A percentile compares a stretch with the other conserved stretches of the same genome.
phyloP scores from a whole-genome alignment of 2,329 filamentous ascomycete genomes.

The Talaromyces funiculosus region DNA sequence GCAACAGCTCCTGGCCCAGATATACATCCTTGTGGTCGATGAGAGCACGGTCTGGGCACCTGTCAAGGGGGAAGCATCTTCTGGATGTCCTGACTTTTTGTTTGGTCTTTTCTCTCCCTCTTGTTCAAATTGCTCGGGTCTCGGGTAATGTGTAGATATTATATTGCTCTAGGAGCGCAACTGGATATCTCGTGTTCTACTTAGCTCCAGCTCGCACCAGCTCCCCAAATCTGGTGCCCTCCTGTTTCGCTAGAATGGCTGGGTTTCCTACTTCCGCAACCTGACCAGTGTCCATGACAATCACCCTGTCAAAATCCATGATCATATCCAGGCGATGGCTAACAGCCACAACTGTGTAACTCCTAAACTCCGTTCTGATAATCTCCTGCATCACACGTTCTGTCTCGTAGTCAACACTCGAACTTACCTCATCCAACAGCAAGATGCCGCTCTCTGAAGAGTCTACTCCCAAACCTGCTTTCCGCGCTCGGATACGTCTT shows the following conservation, averaged over 20 bases:
- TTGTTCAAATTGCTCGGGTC: no score
- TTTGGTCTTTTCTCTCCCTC: neutral
- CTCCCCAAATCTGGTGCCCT: constrained; percentile 1
- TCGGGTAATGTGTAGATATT: no score
- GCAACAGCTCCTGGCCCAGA: no score
- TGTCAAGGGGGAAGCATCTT: neutral
- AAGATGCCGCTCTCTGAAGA: neutral
- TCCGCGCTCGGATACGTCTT: neutral
- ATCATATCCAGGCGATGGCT: constrained; percentile 50
- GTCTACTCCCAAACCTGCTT: neutral
- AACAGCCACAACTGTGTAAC: constrained; percentile 55
- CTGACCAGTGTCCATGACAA: constrained; percentile 30
- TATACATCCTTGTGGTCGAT: neutral
- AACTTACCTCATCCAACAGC: constrained; percentile 5
- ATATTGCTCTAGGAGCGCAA: no score
- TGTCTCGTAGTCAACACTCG: constrained; percentile 52
- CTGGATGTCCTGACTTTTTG: neutral
- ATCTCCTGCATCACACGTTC: constrained; percentile 54
- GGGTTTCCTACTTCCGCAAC: constrained; percentile 33
- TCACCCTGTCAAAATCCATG: constrained; percentile 34
- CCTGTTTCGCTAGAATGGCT: constrained; percentile 1
- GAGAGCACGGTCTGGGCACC: neutral
- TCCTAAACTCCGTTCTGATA: constrained; percentile 48
- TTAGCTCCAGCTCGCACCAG: constrained; percentile 2
- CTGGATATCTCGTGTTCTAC: neutral